These are phyloP conservation scores for Coemansia sp. DNA, from an alignment of 192 early-diverging fungal species.

Conservation along the genomic window DNA sequence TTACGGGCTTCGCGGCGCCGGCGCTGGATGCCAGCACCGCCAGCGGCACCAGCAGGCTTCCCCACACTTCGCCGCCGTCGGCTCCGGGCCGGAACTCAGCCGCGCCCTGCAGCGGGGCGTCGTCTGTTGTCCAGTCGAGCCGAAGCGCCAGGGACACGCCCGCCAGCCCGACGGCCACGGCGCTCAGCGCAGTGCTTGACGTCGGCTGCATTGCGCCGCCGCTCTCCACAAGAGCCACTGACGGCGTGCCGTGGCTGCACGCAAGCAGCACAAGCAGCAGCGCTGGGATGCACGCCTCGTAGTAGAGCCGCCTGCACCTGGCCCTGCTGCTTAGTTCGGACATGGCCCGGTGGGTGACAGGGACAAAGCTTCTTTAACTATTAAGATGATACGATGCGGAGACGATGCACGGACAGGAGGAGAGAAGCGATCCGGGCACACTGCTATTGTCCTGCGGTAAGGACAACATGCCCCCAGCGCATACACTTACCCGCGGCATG, in stretches of 20 bases:
- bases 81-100: slow-evolving; percentile 13
- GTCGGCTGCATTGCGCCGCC: not conserved
- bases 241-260: slow-evolving; percentile 6
- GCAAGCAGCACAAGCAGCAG: not conserved
- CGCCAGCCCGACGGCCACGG: not conserved
- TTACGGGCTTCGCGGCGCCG: not conserved
- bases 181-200: not conserved
- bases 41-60: slow-evolving; percentile 29
- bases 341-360: no score
- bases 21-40: slow-evolving; percentile 5
- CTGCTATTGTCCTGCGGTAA: no score
- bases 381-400: no score
- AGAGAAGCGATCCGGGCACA: no score
- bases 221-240: not conserved
- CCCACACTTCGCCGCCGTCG: slow-evolving; percentile 33
- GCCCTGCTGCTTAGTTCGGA: not conserved
- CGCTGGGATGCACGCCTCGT: slow-evolving; percentile 32
- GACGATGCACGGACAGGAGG: no score
- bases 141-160: not conserved
- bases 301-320: slow-evolving; percentile 25
- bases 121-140: not conserved
- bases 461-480: no score
- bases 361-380: no score
- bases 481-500: not conserved
- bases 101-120: not conserved